Evolutionary conservation across 108 stramenopile genomes (phyloP).

Genomic region (Seminavis robusta): DNA sequence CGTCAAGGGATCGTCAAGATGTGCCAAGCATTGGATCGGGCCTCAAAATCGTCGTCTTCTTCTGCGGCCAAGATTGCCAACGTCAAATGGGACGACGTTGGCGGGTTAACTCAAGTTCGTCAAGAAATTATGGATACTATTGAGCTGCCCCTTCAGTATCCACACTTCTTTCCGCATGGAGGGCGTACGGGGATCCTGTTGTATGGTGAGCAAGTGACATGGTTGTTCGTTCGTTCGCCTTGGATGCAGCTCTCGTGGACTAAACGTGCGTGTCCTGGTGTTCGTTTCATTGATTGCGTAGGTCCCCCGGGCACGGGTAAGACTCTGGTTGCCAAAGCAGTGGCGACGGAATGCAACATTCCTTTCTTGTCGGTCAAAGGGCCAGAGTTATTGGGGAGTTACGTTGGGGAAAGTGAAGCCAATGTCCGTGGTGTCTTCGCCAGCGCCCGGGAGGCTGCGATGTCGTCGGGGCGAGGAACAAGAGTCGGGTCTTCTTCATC

Average conservation of each 20-base stretch:
- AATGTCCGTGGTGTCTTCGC: constrained; percentile 88
- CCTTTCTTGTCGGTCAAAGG: constrained; percentile 96
- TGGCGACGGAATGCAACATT: constrained; percentile 95
- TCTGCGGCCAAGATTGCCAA: constrained; percentile 48
- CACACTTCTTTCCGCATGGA: constrained; percentile 82
- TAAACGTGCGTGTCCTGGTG: too few species aligned
- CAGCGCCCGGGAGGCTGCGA: constrained; percentile 64
- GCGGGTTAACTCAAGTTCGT: constrained; percentile 91
- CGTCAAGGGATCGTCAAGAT: constrained; percentile 21
- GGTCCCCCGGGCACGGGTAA: constrained; percentile 89
- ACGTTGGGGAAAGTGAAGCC: constrained; percentile 97
- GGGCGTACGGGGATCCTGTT: constrained; percentile 88
- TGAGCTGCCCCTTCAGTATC: constrained; percentile 96
- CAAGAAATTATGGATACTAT: constrained; percentile 97
- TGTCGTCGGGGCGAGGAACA: too few species aligned
- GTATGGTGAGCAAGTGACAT: too few species aligned
- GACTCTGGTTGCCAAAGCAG: constrained; percentile 99
- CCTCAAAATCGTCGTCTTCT: constrained; percentile 5
- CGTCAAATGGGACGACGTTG: constrained; percentile 93
- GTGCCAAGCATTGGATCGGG: constrained; percentile 31
- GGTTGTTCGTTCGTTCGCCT: constrained; percentile 41
- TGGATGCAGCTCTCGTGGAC: too few species aligned
- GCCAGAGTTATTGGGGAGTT: constrained; percentile 91
- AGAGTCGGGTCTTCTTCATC: too few species aligned
- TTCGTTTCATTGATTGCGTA: constrained; percentile 1